Evolutionary conservation across 768 basidiomycete species (phyloP).

Genomic region (Candolleomyces efflorescens): DNA sequence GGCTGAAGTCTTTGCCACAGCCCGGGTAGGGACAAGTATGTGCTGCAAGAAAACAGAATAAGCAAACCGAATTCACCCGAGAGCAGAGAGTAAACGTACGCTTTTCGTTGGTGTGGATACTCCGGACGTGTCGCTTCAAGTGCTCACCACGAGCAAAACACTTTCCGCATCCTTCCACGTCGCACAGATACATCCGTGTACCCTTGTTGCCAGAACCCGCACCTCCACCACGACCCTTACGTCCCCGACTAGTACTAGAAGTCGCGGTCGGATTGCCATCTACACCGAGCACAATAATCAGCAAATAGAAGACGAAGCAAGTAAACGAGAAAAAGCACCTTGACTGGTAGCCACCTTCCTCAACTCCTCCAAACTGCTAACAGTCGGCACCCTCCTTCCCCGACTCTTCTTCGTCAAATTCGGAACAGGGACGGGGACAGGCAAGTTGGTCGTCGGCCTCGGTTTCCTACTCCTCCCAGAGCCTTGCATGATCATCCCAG

Average conservation of each 20-base stretch:
- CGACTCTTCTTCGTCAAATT: slow-evolving; percentile 68
- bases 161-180: slow-evolving; percentile 80
- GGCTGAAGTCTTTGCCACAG: slow-evolving; percentile 80
- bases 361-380: slow-evolving; percentile 33
- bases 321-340: neutral
- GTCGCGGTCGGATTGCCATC: neutral
- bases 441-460: slow-evolving; percentile 32
- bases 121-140: slow-evolving; percentile 82
- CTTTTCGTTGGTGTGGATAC: slow-evolving; percentile 90
- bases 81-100: slow-evolving; percentile 48
- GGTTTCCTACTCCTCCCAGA: slow-evolving; percentile 5
- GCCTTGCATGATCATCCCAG: slow-evolving; percentile 26
- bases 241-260: neutral
- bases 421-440: slow-evolving; percentile 59
- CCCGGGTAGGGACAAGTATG: slow-evolving; percentile 76
- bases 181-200: slow-evolving; percentile 61
- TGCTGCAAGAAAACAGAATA: slow-evolving; percentile 39
- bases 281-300: no score
- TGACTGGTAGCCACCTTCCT: slow-evolving; percentile 23
- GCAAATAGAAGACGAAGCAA: neutral
- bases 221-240: slow-evolving; percentile 12
- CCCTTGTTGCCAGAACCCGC: slow-evolving; percentile 32
- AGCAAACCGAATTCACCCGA: slow-evolving; percentile 6
- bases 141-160: slow-evolving; percentile 88
- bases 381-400: slow-evolving; percentile 62